A percentile compares a stretch with the other conserved stretches of the same genome.
Conservation (phyloP, 306 rosid genomes). For the Quercus variabilis region DNA sequence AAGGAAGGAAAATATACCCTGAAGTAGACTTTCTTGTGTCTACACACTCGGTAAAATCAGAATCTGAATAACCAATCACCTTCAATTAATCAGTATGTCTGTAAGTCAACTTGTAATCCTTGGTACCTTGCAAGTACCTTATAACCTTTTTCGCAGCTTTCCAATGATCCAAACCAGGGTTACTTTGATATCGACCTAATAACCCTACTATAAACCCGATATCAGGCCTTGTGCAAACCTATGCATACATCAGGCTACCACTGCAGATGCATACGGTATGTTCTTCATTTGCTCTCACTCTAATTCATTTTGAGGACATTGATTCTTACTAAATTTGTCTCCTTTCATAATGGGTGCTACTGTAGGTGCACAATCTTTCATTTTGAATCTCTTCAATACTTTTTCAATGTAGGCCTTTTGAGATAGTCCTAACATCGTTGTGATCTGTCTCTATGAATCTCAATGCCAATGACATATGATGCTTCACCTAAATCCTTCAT, state of each 20-base stretch:
- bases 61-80: too few relatives aligned
- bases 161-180: conserved; percentile 2
- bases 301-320: neutral
- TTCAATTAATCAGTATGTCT: neutral
- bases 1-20: neutral
- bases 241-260: conserved; percentile 1
- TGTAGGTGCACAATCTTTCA: neutral
- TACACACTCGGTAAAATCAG: too few relatives aligned
- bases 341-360: neutral
- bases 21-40: too few relatives aligned
- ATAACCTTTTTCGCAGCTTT: neutral
- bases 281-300: neutral
- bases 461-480: neutral
- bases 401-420: neutral
- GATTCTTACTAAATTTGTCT: neutral
- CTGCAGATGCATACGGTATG: neutral
- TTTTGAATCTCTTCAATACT: neutral
- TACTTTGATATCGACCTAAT: neutral
- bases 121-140: neutral
- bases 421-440: neutral
- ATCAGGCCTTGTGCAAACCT: neutral
- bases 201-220: neutral
- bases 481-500: neutral
- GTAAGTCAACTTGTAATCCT: neutral
- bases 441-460: neutral